These are phyloP conservation scores for Suillus ampliporus DNA, from an alignment of 768 basidiomycete genomes.

Conservation along the genomic window DNA sequence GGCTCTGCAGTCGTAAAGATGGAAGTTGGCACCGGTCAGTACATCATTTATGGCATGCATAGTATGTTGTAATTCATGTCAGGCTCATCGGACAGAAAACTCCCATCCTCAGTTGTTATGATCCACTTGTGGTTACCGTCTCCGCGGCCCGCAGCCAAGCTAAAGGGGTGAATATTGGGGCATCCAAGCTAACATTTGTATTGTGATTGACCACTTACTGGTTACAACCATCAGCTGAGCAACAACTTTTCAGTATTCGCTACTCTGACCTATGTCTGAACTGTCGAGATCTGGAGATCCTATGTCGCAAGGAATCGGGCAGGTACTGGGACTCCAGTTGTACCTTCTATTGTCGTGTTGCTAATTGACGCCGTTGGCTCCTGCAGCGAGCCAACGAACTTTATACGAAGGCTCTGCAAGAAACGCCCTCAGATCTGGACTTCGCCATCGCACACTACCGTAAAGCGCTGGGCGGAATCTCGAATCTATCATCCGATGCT, in stretches of 20 bases:
- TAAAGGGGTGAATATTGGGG: not conserved
- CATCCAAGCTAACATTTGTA: not conserved
- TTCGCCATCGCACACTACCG: constrained; percentile 33
- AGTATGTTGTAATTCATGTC: not conserved
- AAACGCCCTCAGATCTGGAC: constrained; percentile 29
- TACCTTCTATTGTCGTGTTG: not conserved
- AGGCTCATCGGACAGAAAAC: not conserved
- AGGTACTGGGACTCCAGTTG: not conserved
- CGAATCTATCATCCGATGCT: constrained; percentile 23
- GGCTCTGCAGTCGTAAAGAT: not conserved
- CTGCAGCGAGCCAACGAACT: not conserved
- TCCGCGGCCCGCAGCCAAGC: not conserved
- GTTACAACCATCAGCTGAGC: not conserved
- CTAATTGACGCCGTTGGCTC: not conserved
- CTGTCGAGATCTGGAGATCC: not conserved
- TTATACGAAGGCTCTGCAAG: constrained; percentile 7
- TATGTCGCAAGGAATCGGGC: not conserved
- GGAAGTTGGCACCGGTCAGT: not conserved
- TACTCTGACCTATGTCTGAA: not conserved
- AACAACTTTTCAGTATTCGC: not conserved
- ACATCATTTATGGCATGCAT: not conserved
- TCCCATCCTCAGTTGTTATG: not conserved
- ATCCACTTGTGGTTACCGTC: not conserved
- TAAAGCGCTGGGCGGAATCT: constrained; percentile 21
- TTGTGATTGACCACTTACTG: not conserved